Base-by-base conservation (phyloP, 805 yeast species). In the Candida alai region DNA sequence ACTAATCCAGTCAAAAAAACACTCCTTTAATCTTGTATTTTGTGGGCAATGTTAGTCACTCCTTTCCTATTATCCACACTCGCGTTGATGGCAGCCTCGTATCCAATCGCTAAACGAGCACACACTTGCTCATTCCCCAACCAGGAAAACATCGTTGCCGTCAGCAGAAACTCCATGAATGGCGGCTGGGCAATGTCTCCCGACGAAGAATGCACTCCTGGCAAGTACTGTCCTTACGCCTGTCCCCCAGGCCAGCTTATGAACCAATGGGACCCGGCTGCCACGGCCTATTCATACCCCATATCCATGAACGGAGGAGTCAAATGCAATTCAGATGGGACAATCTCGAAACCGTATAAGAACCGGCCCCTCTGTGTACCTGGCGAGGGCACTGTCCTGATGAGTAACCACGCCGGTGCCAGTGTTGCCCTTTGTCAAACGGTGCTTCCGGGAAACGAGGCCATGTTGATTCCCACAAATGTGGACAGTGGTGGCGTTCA, bases 361-460 rank as follows among this genome's bases (percentile, higher is more conserved):
- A 63, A 70, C 43, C 68, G 69, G 36, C 76, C 60, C 24, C 81
- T 77, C 63, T 87, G 96, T 62, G 73, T 73, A 42, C 78, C 80
- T 37, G 96, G 96, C 36, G 74, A 76, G 43, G 90, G 86, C 22
- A 76, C 90, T 12, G 79, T 85, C n/a, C 48, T 57, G 20, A 84
- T 75, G 63, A 50, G 66, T 37, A 85, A 85, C 65, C 48, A 56
- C 8, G 78, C 82, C 12, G 68, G 68, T 26, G 40, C 62, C 4
- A 65, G 73, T 39, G 88, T 86, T 44, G 89, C 96, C 6, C 78
- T 87, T 60, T 87, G 96, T 58, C 96, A 88, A 64, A 87, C 96
- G 6, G 95, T 88, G 5, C 69, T 88, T 37, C 96, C 96, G 16
- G 96, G 96, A 46, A 84, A 86, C 58, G 96, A 87, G 65, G 95